Percentiles rank a stretch among this genome's conserved stretches.
Evolutionary conservation across 1,284 basidiomycete species (phyloP).

Genomic region (Entoloma clypeatum): DNA sequence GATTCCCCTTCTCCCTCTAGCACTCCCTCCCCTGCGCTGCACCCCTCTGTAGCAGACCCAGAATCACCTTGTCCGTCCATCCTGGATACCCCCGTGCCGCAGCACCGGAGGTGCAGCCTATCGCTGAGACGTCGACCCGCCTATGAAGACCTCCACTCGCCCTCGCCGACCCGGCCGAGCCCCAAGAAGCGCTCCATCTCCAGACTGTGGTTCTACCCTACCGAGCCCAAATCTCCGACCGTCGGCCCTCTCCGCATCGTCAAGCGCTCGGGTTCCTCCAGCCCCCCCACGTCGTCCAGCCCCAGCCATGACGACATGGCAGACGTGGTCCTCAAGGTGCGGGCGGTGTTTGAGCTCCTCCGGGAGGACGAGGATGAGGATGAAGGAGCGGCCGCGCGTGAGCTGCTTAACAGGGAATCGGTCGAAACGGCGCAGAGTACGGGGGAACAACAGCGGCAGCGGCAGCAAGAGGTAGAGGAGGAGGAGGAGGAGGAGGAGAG

Average conservation of each 20-base stretch:
- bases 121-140: conserved; percentile 10
- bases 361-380: conserved; percentile 10
- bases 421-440: conserved; percentile 17
- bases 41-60: no score
- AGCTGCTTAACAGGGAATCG: conserved; percentile 17
- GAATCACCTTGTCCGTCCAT: no score
- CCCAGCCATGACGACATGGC: conserved; percentile 10
- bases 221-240: conserved; percentile 3
- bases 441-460: conserved; percentile 4
- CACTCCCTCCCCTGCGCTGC: conserved; percentile 4
- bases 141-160: conserved; percentile 10
- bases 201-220: conserved; percentile 1
- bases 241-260: conserved; percentile 15
- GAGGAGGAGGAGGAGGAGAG: conserved; percentile 10
- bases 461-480: neutral
- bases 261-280: no score
- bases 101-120: conserved; percentile 6
- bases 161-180: conserved; percentile 7
- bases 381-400: conserved; percentile 12
- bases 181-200: conserved; percentile 4
- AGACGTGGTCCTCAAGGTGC: conserved; percentile 15
- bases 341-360: conserved; percentile 13
- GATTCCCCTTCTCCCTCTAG: neutral
- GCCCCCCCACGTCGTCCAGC: no score
- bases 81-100: conserved; percentile 6